Evolutionary conservation across 441 rosid genomes (phyloP).

Genomic region (Jatropha multifida): DNA sequence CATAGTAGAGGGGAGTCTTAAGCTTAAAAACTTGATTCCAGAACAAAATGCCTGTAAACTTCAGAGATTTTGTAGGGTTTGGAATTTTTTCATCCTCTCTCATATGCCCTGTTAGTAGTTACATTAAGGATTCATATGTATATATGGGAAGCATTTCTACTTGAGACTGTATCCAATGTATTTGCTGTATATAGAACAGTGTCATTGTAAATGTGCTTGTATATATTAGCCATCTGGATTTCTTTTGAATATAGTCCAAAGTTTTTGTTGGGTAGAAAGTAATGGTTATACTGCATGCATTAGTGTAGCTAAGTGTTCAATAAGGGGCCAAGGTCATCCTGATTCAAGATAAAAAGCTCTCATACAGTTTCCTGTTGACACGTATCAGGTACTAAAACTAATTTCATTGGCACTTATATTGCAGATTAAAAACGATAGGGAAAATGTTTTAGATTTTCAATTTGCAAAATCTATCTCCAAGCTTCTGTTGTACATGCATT

Average conservation of each 20-base stretch:
- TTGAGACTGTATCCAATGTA: background rate
- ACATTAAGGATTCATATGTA: slow-evolving; percentile 4
- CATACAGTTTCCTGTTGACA: background rate
- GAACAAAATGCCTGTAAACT: background rate
- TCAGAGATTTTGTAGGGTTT: background rate
- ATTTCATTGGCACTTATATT: background rate
- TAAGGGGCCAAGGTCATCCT: background rate
- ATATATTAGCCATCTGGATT: background rate
- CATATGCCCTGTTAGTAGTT: no score
- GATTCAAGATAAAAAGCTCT: background rate
- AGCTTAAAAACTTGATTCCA: background rate
- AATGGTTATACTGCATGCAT: background rate
- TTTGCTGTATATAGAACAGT: slow-evolving; percentile 1
- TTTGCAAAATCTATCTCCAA: background rate
- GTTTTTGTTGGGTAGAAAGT: background rate
- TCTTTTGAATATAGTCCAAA: background rate
- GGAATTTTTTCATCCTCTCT: background rate
- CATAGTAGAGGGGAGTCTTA: slow-evolving; percentile 13
- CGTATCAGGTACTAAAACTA: background rate
- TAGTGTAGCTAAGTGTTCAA: background rate
- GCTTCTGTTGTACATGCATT: background rate
- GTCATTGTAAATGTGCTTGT: slow-evolving; percentile 8
- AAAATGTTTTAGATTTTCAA: background rate
- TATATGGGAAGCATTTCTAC: background rate
- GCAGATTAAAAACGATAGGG: background rate